Evolutionary conservation across 1,139 yeast species (phyloP).

Genomic region (Protomyces lactucae-debilis): DNA sequence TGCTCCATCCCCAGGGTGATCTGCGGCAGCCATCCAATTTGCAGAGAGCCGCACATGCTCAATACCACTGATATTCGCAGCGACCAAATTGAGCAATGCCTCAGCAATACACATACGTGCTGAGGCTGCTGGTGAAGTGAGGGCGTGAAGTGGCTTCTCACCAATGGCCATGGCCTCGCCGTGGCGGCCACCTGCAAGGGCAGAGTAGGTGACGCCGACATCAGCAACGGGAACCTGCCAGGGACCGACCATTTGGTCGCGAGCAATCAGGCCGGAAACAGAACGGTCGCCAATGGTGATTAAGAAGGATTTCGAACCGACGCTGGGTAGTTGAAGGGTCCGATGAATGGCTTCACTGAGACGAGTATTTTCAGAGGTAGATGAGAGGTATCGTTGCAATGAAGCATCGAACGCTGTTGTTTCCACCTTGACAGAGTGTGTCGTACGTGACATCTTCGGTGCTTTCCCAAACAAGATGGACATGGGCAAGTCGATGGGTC

Average conservation of each 20-base stretch:
- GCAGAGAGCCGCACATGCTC: constrained; percentile 84
- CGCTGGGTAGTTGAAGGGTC: constrained; percentile 85
- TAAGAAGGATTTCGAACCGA: constrained; percentile 90
- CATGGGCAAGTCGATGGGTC: constrained; percentile 96
- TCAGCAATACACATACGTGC: constrained; percentile 97
- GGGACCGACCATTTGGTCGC: constrained; percentile 99
- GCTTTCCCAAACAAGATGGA: constrained; percentile 95
- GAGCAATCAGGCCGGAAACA: constrained; percentile 91
- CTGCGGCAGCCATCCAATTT: constrained; percentile 99
- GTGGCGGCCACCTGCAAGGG: constrained; percentile 69
- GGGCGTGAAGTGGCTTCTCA: constrained; percentile 86
- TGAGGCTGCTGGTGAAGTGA: constrained; percentile 89
- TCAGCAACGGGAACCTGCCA: constrained; percentile 99
- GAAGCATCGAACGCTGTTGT: constrained; percentile 46
- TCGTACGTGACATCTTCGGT: constrained; percentile 86
- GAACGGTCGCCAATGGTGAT: constrained; percentile 97
- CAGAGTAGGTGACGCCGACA: constrained; percentile 92
- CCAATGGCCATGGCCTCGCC: constrained; percentile 99
- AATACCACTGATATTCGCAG: constrained; percentile 78
- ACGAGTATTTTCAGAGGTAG: neutral
- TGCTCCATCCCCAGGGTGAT: constrained; percentile 93
- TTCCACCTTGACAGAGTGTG: constrained; percentile 55
- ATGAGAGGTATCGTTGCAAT: constrained; percentile 41
- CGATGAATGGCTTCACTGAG: constrained; percentile 63
- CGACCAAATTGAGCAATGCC: constrained; percentile 78